Evolutionary conservation across 139 green algal species (phyloP).

Genomic region (Yamagishiella unicocca): DNA sequence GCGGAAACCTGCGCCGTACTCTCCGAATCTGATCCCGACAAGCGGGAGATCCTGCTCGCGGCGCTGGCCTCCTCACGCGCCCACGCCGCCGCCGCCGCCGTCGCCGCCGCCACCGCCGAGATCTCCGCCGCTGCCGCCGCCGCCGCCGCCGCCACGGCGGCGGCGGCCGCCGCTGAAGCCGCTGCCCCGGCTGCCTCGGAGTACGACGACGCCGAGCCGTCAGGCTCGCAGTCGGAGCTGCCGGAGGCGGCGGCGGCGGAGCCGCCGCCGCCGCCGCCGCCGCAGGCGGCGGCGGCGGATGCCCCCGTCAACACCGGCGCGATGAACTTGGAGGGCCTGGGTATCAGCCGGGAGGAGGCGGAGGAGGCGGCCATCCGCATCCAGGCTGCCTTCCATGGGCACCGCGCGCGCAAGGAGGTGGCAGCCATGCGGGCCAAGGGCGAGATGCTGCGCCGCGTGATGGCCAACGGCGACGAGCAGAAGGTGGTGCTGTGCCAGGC

Average conservation of each 20-base stretch:
- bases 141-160: background rate
- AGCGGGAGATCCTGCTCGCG: conserved; percentile 30
- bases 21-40: background rate
- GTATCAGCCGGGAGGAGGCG: conserved; percentile 13
- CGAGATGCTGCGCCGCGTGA: background rate
- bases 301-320: too few species aligned
- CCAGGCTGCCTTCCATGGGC: conserved; percentile 43
- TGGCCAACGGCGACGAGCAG: conserved; percentile 11
- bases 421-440: conserved; percentile 42
- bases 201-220: too few species aligned
- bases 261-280: background rate
- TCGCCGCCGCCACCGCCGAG: background rate
- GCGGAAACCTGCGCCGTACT: conserved; percentile 34
- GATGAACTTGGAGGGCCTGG: conserved; percentile 7
- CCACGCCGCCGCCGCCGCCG: background rate
- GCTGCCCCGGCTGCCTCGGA: too few species aligned
- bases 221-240: background rate
- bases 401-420: conserved; percentile 51
- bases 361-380: conserved; percentile 45
- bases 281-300: background rate
- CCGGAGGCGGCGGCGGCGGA: background rate
- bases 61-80: conserved; percentile 2
- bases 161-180: background rate
- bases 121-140: background rate
- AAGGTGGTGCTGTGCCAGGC: conserved; percentile 48